These are phyloP conservation scores for Linnemannia zychae DNA, from an alignment of 192 early-diverging fungal species.

Conservation along the genomic window DNA sequence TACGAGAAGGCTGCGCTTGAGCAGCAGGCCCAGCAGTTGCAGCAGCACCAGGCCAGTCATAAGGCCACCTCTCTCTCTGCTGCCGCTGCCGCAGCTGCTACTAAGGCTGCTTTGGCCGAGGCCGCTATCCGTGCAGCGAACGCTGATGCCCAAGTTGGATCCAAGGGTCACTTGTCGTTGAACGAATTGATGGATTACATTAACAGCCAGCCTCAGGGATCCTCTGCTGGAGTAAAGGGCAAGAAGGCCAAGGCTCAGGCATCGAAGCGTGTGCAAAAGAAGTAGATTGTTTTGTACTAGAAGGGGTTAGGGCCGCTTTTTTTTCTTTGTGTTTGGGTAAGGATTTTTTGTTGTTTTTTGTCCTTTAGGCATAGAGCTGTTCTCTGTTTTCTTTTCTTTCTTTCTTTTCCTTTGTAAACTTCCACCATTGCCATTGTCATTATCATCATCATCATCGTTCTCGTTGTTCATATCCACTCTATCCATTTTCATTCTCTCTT, in stretches of 20 bases:
- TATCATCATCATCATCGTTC: background rate
- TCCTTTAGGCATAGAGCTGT: background rate
- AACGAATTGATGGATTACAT: conserved; percentile 85
- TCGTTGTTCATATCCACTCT: background rate
- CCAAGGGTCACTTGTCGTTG: conserved; percentile 80
- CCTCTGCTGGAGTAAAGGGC: conserved; percentile 22
- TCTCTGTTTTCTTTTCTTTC: background rate
- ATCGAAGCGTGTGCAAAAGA: conserved; percentile 44
- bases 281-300: conserved; percentile 15
- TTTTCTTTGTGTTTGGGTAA: conserved; percentile 14
- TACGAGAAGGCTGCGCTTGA: conserved; percentile 41
- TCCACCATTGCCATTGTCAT: background rate
- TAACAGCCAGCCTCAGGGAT: conserved; percentile 46
- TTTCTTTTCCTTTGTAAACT: background rate
- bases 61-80: conserved; percentile 36
- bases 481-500: background rate
- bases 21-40: conserved; percentile 25
- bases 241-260: conserved; percentile 32
- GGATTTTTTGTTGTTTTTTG: background rate
- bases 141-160: conserved; percentile 50
- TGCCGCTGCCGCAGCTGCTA: conserved; percentile 57
- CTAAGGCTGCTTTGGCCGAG: conserved; percentile 34
- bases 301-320: background rate
- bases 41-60: conserved; percentile 21
- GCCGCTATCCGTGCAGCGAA: conserved; percentile 53